phyloP scores from a whole-genome alignment of 2,329 filamentous ascomycete species.

The Sporothrix mexicana region DNA sequence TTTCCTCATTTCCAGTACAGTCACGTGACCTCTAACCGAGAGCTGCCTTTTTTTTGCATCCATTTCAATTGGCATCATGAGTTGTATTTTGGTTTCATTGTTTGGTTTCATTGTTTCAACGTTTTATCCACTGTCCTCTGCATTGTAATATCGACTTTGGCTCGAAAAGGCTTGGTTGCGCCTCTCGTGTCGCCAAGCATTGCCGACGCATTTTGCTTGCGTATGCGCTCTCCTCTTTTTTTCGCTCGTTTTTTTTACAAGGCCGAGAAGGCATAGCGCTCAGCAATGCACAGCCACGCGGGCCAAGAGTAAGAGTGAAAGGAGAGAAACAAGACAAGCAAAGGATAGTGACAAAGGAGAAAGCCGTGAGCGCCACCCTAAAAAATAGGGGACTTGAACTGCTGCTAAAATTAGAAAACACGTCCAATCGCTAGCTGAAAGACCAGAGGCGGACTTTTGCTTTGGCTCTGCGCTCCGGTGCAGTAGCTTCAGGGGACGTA shows the following conservation, averaged over 20 bases:
- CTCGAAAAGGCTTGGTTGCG: background rate
- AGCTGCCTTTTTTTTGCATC: background rate
- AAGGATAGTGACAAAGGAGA: background rate
- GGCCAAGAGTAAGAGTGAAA: slow-evolving; percentile 15
- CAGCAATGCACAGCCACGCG: background rate
- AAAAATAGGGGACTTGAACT: slow-evolving; percentile 1
- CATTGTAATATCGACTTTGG: background rate
- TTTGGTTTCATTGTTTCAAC: background rate
- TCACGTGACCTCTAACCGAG: background rate
- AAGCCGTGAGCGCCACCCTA: background rate
- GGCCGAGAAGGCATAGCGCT: background rate
- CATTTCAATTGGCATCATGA: background rate
- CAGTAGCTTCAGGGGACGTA: slow-evolving; percentile 10
- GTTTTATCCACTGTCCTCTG: background rate
- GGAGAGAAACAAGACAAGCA: background rate
- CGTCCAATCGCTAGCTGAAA: background rate
- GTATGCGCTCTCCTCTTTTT: background rate
- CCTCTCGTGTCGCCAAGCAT: background rate
- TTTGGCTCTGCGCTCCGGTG: background rate
- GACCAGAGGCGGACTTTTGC: background rate
- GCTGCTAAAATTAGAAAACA: slow-evolving; percentile 19
- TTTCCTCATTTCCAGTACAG: background rate
- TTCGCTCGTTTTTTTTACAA: background rate
- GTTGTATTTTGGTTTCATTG: background rate
- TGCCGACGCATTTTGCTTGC: background rate